Evolutionary conservation across 768 basidiomycete genomes (phyloP), one percentile per base, ranked within the genome.

Genomic region (Panellus pusillus): DNA sequence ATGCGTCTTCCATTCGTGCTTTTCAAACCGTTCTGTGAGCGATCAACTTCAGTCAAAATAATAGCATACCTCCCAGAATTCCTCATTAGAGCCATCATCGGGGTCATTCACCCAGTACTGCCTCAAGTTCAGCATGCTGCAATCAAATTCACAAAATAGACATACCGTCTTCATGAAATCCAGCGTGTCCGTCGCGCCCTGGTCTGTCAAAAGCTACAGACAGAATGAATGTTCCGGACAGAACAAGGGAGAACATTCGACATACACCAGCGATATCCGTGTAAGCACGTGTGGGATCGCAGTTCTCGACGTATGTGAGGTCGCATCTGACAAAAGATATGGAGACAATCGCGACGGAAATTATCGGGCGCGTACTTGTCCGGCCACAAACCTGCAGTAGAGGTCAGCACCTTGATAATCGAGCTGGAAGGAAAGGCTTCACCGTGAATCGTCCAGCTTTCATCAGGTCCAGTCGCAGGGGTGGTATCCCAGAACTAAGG

Each of bases 1-100:
- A 61, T 89, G 88, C 12, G 74, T 80, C 15, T 68, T 54, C 87
- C 88, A 90, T 68, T 89, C 87, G 55, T 89, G 87, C 83, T 24
- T 24, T 24, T 6, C 24, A 24, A n/a, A 24, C 24, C 24, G 24
- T 6, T 24, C 24, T 24, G 24, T 24, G 24, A 24, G 24, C 24
- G 24, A 24, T 24, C 8, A 19, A 0, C n/a, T n/a, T n/a, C n/a
- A 38, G 9, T 9, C 4, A 38, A 2, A 19, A 40, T 12, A 18
- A 51, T 1, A 27, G 12, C 14, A 29, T 36, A 55, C 58, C 49
- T 84, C 79, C 88, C 88, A 90, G 65, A 90, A 84, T 38, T 78
- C 65, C 60, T 89, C 80, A 58, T 81, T 80, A 14, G 75, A 61
- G 8, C 84, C 86, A 58, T 79, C 72, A 41, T 75, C 32, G 14